These are phyloP conservation scores for Closterium sp. DNA, from an alignment of 139 green algal species.

Conservation along the genomic window DNA sequence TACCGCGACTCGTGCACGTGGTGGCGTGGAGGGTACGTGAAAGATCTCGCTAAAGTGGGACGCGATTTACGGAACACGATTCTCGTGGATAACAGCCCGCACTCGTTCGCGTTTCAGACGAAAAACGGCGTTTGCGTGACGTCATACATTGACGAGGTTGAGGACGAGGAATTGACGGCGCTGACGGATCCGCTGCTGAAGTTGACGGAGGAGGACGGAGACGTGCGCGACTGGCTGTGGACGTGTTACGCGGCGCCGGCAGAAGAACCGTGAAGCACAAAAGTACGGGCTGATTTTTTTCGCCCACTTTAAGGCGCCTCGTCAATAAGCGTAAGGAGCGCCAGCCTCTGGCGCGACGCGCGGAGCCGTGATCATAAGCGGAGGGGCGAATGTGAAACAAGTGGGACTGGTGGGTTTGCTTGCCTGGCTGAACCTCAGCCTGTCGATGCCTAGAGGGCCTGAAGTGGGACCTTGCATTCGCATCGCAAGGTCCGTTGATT, in stretches of 20 bases:
- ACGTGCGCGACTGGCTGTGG: neutral
- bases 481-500: too few species aligned
- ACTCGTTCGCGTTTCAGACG: slow-evolving; percentile 96
- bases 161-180: slow-evolving; percentile 62
- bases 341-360: too few species aligned
- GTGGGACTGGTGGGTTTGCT: neutral
- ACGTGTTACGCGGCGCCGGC: neutral
- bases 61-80: slow-evolving; percentile 76
- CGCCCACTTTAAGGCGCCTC: too few species aligned
- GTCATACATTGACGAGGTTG: slow-evolving; percentile 91
- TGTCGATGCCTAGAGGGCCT: too few species aligned
- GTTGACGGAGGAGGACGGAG: neutral
- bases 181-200: slow-evolving; percentile 16
- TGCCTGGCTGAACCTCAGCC: too few species aligned
- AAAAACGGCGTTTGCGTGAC: slow-evolving; percentile 92
- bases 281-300: too few species aligned
- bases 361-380: neutral
- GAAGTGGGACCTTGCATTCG: too few species aligned
- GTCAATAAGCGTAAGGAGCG: too few species aligned
- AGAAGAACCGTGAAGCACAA: too few species aligned
- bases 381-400: neutral
- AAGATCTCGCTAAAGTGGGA: slow-evolving; percentile 83
- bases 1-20: slow-evolving; percentile 90
- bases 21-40: slow-evolving; percentile 89
- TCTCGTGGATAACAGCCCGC: slow-evolving; percentile 97